Base-by-base conservation (phyloP, 140 eudicot species). In the Stevia rebaudiana region DNA sequence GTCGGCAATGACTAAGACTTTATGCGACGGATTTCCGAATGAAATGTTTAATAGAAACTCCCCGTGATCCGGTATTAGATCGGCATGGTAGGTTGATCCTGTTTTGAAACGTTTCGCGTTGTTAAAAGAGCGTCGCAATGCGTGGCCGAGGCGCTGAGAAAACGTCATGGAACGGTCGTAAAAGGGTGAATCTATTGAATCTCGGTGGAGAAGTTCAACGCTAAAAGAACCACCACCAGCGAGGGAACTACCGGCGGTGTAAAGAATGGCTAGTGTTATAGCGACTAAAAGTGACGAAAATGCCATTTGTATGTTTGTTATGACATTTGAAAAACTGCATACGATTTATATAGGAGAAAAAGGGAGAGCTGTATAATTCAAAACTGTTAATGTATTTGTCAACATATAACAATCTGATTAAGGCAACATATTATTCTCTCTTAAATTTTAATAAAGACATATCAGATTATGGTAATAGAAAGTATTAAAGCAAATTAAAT, bases 171-270 rank as follows among this genome's bases (percentile, higher is more conserved):
- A 3, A 13, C 40, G 44, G 22, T 77, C 55, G 17, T 59, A 59
- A 18, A 59, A 37, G 17, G 44, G 80, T 61, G 88, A 82, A 21
- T 44, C 16, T 6, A 75, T 33, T 33, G 80, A 79, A 48, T 83
- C 85, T 3, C 85, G 78, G 42, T 79, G 80, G 36, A 76, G 67
- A 23, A 83, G 80, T 23, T 83, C 70, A 54, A 83, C 18, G 61
- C 24, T 79, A 23, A 83, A 37, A 8, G 68, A 52, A 8, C 19
- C 66, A 35, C 47, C 30, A 10, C 17, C 8, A 52, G 67, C 19
- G 10, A 40, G 21, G 15, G 72, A 72, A 8, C 41, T 21, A 37
- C 47, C 31, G 35, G 22, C 40, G 12, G 16, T 67, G 48, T 17
- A 47, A 13, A 76, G 31, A 69, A 69, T 61, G 22, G 57, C 31